A percentile compares a stretch with the other conserved stretches of the same genome.
Evolutionary conservation across 1,284 basidiomycete species (phyloP).

Genomic region (Sanguinoderma infundibulare): DNA sequence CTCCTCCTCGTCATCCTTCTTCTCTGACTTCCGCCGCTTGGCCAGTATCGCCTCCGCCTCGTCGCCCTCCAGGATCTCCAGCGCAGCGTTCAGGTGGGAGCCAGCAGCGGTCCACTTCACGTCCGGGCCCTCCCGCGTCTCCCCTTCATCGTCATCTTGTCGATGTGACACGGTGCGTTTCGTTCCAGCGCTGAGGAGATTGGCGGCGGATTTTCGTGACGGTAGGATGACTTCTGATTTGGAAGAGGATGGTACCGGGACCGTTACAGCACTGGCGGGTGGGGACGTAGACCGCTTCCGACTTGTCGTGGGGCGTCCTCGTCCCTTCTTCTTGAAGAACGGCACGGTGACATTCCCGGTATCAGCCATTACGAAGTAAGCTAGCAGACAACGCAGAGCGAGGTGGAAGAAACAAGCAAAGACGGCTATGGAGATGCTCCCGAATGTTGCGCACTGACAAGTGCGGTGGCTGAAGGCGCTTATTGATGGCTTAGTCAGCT

Average conservation of each 20-base stretch:
- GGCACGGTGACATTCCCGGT: constrained; percentile 60
- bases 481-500: constrained; percentile 14
- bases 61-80: constrained; percentile 80
- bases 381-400: background rate
- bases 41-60: constrained; percentile 76
- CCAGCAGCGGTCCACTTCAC: constrained; percentile 79
- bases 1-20: constrained; percentile 54
- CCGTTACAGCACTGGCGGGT: constrained; percentile 36
- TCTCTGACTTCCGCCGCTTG: constrained; percentile 52
- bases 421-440: background rate
- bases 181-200: constrained; percentile 83
- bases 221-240: constrained; percentile 78
- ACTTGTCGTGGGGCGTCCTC: constrained; percentile 70
- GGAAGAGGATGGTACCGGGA: constrained; percentile 43
- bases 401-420: background rate
- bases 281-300: constrained; percentile 76
- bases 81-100: constrained; percentile 68
- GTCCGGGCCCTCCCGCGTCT: constrained; percentile 69
- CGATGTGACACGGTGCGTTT: constrained; percentile 75
- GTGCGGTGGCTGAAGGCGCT: constrained; percentile 17
- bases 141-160: constrained; percentile 39
- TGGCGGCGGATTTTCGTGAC: constrained; percentile 64
- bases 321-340: constrained; percentile 90
- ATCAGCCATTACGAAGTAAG: constrained; percentile 38
- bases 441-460: background rate